Base-by-base conservation (phyloP, 2,329 filamentous ascomycete genomes). In the Fusarium sp. region DNA sequence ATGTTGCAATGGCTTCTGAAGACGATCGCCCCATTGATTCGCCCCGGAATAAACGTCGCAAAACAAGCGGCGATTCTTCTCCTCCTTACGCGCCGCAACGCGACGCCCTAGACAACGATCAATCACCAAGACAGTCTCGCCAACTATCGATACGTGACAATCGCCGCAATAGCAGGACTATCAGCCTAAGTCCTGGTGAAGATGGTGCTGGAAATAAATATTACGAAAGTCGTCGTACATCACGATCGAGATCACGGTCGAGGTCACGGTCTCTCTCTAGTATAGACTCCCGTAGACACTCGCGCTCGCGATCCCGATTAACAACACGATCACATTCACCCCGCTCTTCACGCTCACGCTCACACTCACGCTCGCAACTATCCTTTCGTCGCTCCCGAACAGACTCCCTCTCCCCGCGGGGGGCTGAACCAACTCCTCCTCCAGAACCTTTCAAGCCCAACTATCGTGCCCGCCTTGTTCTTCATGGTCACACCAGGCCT, bases 401-500 rank as follows among this genome's bases (percentile, higher is more conserved):
- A 39, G 77, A 79, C 33, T 78, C 77, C n/a, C 66, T 74, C 63
- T 77, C 76, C 3, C 76, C 76, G 7, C 51, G 42, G 42, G 76
- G 68, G 49, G 73, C 68, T 58, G 77, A 76, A 35, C 78, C 82
- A 18, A 79, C 82, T 11, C 82, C 80, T 61, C 83, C 83, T 18
- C 81, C 79, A 29, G 86, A 90, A 68, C 88, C 89, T 8, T 84
- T 86, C 27, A 83, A 82, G 29, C 87, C 94, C 21, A 86, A 92
- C 79, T 97, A 94, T 83, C 87, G 84, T 45, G 88, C 90, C 38
- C 89, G 90, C 59, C 88, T 95, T 72, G 87, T 92, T 25, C 87
- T 98, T 25, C 88, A 87, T 68, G 95, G 94, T 5, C 95, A 98
- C 83, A 87, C 89, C 55, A 90, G 91, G 67, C 91, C 93, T 27